phyloP scores from a whole-genome alignment of 176 grass and related monocot genomes.

The Secale cereale region DNA sequence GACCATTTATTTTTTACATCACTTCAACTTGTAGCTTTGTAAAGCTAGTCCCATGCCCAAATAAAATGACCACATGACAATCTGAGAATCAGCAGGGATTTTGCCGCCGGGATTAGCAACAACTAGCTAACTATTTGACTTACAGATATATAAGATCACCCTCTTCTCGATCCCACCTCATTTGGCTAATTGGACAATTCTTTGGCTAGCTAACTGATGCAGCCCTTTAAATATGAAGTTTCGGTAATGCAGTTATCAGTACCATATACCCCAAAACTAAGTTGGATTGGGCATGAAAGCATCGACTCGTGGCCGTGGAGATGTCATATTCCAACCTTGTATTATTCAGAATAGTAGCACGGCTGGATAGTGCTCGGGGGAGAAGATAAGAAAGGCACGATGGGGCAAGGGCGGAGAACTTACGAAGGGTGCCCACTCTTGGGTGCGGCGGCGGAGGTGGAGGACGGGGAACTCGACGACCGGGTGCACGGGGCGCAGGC shows the following conservation, averaged over 20 bases:
- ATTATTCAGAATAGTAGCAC: background rate
- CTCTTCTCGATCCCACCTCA: background rate
- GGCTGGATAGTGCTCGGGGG: background rate
- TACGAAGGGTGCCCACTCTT: conserved; percentile 88
- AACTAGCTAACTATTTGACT: background rate
- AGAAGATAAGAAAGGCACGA: background rate
- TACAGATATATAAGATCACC: background rate
- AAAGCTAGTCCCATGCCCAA: background rate
- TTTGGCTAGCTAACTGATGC: background rate
- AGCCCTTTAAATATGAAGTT: background rate
- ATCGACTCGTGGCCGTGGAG: background rate
- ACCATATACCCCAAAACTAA: background rate
- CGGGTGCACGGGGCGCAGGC: conserved; percentile 50
- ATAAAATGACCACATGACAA: background rate
- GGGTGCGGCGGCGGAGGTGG: conserved; percentile 77
- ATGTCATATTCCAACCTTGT: background rate
- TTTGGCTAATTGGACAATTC: background rate
- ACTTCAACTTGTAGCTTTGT: background rate
- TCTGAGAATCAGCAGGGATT: background rate
- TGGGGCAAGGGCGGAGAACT: background rate
- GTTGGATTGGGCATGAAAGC: conserved; percentile 17
- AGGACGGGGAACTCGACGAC: conserved; percentile 78
- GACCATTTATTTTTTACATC: background rate
- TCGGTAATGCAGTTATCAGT: background rate
- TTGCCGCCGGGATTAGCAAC: background rate